Evolutionary conservation across 2,329 filamentous ascomycete species (phyloP), one percentile per base, ranked within the genome.

Genomic region (Fusarium torulosum): DNA sequence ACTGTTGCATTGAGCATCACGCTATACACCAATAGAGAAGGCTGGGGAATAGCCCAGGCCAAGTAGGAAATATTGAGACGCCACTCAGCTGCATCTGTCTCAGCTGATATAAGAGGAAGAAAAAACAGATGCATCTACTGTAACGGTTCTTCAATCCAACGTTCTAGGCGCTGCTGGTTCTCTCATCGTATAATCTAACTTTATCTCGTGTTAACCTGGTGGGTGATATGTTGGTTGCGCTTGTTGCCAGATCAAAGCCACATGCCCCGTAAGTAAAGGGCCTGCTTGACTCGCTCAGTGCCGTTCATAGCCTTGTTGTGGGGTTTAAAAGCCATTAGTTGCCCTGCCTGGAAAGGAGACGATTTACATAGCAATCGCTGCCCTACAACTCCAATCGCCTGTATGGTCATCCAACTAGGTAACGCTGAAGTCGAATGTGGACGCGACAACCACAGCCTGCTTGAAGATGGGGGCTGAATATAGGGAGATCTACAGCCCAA

Each of bases 71-170:
- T 14, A 40, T 45, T 31, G 19, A 8, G 13, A 52, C 38, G 29
- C 29, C 53, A 45, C 27, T 53, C 19, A n/a, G 40, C 45, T 46
- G 21, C 25, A 25, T 23, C 9, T 59, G 35, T 59, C 59, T 43
- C 52, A 53, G 19, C 37, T 25, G 33, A 23, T 64, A 14, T 27
- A 21, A 38, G 51, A 33, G 38, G 3, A 42, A 47, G 3, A n/a
- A 10, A 35, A 23, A 21, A 46, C 23, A 25, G 7, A 8, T 42
- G 33, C 27, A 56, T 55, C 21, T 29, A n/a, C 35, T 27, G 20
- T n/a, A 19, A 47, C 41, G 20, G 14, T 41, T 25, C 33, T 27
- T 37, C 17, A 17, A 15, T 42, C 7, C 20, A 29, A 9, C 29
- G 8, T 17, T 13, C 11, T 6, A 10, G 15, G 11, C n/a, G 27